A percentile compares a stretch with the other conserved stretches of the same genome.
Conservation (phyloP, 2,329 filamentous ascomycete species). For the Phialophora macrospora region DNA sequence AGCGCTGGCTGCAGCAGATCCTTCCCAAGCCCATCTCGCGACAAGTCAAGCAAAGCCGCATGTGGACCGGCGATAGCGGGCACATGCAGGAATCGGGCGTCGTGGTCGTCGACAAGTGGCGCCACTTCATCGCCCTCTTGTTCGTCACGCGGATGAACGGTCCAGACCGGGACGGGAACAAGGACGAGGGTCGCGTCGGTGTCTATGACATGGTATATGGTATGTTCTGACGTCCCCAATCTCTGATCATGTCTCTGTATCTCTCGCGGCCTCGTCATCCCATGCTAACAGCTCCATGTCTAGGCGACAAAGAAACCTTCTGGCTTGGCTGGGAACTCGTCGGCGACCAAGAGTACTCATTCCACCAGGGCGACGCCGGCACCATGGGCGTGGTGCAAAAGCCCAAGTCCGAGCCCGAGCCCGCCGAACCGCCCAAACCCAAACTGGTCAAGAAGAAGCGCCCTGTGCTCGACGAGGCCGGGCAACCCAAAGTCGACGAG, state of each 20-base stretch:
- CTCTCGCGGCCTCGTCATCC: too few species aligned
- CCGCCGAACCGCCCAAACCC: slow-evolving; percentile 10
- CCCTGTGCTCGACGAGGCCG: slow-evolving; percentile 29
- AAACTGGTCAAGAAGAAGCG: slow-evolving; percentile 18
- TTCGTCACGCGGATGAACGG: slow-evolving; percentile 46
- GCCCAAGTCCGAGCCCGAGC: slow-evolving; percentile 19
- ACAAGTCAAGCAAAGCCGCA: slow-evolving; percentile 45
- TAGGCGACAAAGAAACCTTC: slow-evolving; percentile 58
- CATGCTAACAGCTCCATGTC: slow-evolving; percentile 5
- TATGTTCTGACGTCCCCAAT: slow-evolving; percentile 36
- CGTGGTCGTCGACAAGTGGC: slow-evolving; percentile 54
- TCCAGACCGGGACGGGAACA: slow-evolving; percentile 52
- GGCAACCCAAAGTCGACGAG: slow-evolving; percentile 31
- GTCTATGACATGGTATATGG: slow-evolving; percentile 56
- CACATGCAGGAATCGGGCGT: slow-evolving; percentile 54
- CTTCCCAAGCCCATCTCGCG: slow-evolving; percentile 52
- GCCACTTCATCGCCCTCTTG: slow-evolving; percentile 52
- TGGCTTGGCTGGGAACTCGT: slow-evolving; percentile 57
- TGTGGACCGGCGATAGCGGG: slow-evolving; percentile 39
- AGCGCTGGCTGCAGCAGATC: slow-evolving; percentile 50
- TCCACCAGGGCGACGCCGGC: slow-evolving; percentile 49
- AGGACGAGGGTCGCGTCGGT: slow-evolving; percentile 46
- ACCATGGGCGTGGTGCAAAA: slow-evolving; percentile 35
- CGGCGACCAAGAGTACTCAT: slow-evolving; percentile 51
- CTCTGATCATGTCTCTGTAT: neutral